phyloP scores from a whole-genome alignment of 257 asterid species.

The Sherardia arvensis region DNA sequence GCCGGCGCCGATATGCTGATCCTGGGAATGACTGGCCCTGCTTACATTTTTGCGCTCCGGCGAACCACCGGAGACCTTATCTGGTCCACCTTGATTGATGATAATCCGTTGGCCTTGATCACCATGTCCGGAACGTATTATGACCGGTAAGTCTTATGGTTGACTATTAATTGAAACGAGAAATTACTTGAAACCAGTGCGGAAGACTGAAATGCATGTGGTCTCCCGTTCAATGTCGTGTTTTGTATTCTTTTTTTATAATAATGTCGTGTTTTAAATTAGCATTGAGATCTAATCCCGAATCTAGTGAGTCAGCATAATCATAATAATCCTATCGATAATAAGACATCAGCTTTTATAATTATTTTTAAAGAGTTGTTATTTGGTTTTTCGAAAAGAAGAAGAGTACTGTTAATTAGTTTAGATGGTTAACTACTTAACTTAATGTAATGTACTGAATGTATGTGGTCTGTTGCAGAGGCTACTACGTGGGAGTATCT shows the following conservation, averaged over 20 bases:
- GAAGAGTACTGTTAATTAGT: no score
- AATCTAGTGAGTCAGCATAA: background rate
- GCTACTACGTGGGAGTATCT: constrained; percentile 10
- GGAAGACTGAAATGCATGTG: background rate
- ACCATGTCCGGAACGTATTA: constrained; percentile 65
- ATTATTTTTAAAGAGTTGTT: no score
- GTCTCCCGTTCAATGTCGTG: background rate
- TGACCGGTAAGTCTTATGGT: constrained; percentile 16
- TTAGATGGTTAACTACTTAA: no score
- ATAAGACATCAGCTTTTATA: no score
- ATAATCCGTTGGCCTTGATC: constrained; percentile 30
- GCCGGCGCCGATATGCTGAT: constrained; percentile 33
- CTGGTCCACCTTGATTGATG: constrained; percentile 41
- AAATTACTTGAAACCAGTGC: background rate
- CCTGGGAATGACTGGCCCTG: constrained; percentile 35
- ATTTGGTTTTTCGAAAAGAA: no score
- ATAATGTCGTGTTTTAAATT: background rate
- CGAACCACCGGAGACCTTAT: constrained; percentile 33
- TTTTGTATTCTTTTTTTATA: no score
- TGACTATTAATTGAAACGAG: background rate
- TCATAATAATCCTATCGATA: no score
- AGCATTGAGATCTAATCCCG: background rate
- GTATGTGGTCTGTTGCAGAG: no score
- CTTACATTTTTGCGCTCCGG: constrained; percentile 32
- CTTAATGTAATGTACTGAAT: no score